Base-by-base conservation (phyloP, 2,329 filamentous ascomycete species). In the Calonectria fujianensis region DNA sequence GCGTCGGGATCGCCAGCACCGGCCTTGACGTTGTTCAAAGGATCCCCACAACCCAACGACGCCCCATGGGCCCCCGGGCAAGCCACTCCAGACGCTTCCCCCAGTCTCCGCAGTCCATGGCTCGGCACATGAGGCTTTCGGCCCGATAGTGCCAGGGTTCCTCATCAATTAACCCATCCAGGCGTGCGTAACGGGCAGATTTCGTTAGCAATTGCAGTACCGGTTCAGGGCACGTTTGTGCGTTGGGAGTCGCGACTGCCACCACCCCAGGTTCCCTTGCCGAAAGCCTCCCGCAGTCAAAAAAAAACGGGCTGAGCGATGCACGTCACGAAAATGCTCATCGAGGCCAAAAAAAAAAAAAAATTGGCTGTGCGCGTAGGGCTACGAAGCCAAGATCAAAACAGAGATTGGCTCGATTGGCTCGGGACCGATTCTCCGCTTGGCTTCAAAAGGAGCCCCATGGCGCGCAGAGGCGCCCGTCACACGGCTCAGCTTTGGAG, bases 81-180 rank as follows among this genome's bases (percentile, higher is more conserved):
- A 61, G 64, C 71, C 67, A 69, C 57, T 35, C 45, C 59, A 39
- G 45, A 59, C 14, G 32, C 13, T 41, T 59, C 52, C 52, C 37
- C 54, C 35, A 45, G 64, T 68, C 71, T 74, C 69, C 69, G 66
- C 69, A 73, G 74, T 76, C 67, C 72, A 72, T 74, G 57, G 61
- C 31, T 73, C 74, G 76, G 74, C 74, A 77, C 59, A 76, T 77
- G 64, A 50, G 24, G 20, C 37, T 61, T 73, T 77, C 75, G 76
- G 76, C 16, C 76, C 76, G 76, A 77, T 77, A 68, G 65, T 61
- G 41, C 35, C 35, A 48, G 48, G 73, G 75, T 69, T 75, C 48
- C 2, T 50, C 37, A 20, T 24, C 24, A 50, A 11, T 64, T 77
- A 76, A 76, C 69, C 71, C 39, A 57, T 27, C 16, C 29, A 54